Conservation (phyloP, 2,329 filamentous ascomycete genomes). For the Fusarium musae region DNA sequence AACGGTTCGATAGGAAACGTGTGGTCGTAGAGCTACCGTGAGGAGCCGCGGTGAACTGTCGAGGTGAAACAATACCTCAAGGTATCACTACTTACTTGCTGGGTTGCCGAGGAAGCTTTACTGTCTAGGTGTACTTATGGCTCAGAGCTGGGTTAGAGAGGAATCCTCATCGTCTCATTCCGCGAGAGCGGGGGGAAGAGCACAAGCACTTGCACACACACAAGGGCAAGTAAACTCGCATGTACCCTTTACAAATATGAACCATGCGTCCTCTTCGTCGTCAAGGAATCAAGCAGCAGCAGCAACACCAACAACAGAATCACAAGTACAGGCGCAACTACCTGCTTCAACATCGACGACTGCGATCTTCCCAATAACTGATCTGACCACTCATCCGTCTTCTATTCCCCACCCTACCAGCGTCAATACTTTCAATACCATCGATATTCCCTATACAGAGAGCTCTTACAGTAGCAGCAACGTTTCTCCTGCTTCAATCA, state of each 20-base stretch:
- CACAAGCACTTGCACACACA: background rate
- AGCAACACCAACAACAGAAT: constrained; percentile 3
- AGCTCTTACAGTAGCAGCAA: constrained; percentile 35
- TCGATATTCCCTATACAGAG: constrained; percentile 27
- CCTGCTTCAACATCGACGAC: background rate
- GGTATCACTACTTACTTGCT: background rate
- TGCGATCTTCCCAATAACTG: constrained; percentile 10
- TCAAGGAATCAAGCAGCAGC: constrained; percentile 10
- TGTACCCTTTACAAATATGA: constrained; percentile 21
- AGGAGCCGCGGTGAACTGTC: constrained; percentile 21
- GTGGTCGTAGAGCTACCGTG: constrained; percentile 25
- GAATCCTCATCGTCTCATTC: constrained; percentile 35
- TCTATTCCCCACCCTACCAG: constrained; percentile 4
- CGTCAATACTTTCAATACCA: constrained; percentile 7
- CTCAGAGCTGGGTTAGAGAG: constrained; percentile 36
- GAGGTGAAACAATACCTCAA: constrained; percentile 20
- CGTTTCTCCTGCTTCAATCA: constrained; percentile 31
- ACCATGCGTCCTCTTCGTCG: constrained; percentile 16
- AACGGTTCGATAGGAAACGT: constrained; percentile 5
- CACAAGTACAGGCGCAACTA: background rate
- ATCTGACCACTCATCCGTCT: constrained; percentile 14
- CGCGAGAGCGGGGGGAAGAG: constrained; percentile 22
- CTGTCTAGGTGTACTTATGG: constrained; percentile 22
- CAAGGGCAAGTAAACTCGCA: constrained; percentile 1
- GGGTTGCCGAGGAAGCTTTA: background rate